These are phyloP conservation scores for Kickxella alabastrina DNA, from an alignment of 192 early-diverging fungal genomes.

Conservation along the genomic window DNA sequence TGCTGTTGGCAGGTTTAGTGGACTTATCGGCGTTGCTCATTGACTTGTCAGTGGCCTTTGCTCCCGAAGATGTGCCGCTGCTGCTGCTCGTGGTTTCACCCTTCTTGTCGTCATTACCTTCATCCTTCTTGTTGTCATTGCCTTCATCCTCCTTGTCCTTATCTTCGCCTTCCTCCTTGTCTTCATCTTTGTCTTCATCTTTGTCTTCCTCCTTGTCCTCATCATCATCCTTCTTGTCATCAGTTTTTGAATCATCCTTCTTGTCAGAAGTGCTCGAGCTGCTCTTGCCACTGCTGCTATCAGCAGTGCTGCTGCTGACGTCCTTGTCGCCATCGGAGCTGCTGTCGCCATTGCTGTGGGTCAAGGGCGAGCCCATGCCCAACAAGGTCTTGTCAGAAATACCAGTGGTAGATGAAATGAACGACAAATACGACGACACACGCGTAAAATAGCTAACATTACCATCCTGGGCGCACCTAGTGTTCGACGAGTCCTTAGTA, in stretches of 20 bases:
- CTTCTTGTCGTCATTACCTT: not conserved
- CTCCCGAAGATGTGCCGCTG: too few relatives aligned
- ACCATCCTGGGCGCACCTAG: constrained; percentile 40
- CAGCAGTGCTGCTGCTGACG: not conserved
- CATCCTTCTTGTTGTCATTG: not conserved
- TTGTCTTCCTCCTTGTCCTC: not conserved
- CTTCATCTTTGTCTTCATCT: too few relatives aligned
- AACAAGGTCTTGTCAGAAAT: constrained; percentile 20
- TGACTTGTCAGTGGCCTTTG: constrained; percentile 4
- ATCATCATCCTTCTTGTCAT: not conserved
- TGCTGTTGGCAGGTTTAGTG: constrained; percentile 2
- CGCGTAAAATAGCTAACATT: constrained; percentile 51
- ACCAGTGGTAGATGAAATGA: constrained; percentile 32
- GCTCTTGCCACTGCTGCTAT: not conserved
- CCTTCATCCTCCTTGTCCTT: not conserved
- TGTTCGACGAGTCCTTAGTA: constrained; percentile 34
- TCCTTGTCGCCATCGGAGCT: not conserved
- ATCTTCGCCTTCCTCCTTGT: too few relatives aligned
- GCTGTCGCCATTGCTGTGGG: constrained; percentile 12
- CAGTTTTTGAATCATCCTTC: not conserved
- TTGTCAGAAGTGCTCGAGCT: not conserved
- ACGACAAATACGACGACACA: constrained; percentile 42
- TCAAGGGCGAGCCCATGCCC: constrained; percentile 12
- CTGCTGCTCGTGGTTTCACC: too few relatives aligned
- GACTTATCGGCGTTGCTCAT: not conserved